Evolutionary conservation across 768 basidiomycete species (phyloP), one percentile per base, ranked within the genome.

Genomic region (Nevesoporus exiguus): DNA sequence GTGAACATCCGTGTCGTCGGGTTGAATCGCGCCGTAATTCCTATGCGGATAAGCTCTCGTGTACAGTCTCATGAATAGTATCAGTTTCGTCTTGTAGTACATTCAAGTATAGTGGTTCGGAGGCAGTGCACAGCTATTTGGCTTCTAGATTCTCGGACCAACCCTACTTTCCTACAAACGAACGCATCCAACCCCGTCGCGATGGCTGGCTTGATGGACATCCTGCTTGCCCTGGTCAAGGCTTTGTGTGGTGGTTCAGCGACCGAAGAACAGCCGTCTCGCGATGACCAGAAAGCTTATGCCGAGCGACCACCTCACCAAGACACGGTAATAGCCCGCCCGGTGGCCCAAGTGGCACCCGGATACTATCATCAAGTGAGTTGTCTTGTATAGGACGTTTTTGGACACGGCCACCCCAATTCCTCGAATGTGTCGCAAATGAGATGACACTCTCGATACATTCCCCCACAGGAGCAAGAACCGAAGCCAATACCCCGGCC

Each of bases 201-300:
- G 42, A 69, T 65, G 66, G 58, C 47, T 43, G 54, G 65, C 3
- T 55, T 71, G 0, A 52, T 65, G 59, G 65, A 72, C 33, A 40
- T 71, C 36, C 47, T 71, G 15, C 65, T 58, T 30, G 51, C 61
- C 31, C 41, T 71, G 19, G 65, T 52, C 9, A 61, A 45, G 3
- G 39, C 48, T 17, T 30, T 70, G 37, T 72, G 70, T 27, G 63
- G 68, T 58, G 43, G 59, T 34, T 54, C 66, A 14, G 45, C 54
- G 17, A 52, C 54, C 5, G 43, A 36, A 47, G 62, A 65, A 25
- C 48, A 47, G 14, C 59, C 49, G 13, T 49, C 57, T 24, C 14
- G 21, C 3, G 42, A 52, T 17, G 31, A 58, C 27, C 45, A 57
- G 49, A 43, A 40, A 36, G 13, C 54, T 5, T 43, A 48, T 46